These are phyloP conservation scores for Hylodesmum podocarpum DNA, from an alignment of 306 rosid species.

Conservation along the genomic window DNA sequence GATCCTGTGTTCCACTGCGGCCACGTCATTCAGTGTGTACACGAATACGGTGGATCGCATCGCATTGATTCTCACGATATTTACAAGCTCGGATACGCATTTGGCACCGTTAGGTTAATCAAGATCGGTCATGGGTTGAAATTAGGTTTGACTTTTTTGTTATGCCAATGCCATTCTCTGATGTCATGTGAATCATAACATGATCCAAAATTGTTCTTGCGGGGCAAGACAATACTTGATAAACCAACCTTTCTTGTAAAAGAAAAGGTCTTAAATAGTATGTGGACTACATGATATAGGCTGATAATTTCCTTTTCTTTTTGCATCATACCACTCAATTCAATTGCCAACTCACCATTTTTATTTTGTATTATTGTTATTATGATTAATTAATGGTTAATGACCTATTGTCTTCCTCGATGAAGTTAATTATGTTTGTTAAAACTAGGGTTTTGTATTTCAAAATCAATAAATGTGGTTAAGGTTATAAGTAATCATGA, in stretches of 20 bases:
- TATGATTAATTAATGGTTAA: not conserved
- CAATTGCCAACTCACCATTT: not conserved
- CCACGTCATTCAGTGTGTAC: conserved; percentile 31
- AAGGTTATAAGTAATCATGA: not conserved
- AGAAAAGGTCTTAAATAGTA: not conserved
- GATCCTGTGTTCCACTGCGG: conserved; percentile 15
- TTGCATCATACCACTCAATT: not conserved
- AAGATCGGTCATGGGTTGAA: not conserved
- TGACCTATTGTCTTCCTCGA: not conserved
- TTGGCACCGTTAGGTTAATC: not conserved
- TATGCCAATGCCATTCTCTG: conserved; percentile 4
- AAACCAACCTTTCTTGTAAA: not conserved
- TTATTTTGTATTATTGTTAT: not conserved
- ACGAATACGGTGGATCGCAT: conserved; percentile 16
- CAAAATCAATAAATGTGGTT: not conserved
- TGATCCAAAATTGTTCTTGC: not conserved
- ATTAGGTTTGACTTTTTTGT: conserved; percentile 20
- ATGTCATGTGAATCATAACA: conserved; percentile 1
- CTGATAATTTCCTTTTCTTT: not conserved
- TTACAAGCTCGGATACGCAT: not conserved
- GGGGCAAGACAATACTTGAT: not conserved
- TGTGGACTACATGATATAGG: not conserved
- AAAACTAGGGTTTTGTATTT: not conserved
- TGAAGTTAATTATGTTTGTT: not conserved
- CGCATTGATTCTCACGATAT: conserved; percentile 31